Percentiles rank a stretch among this genome's conserved stretches.
Conservation (phyloP, 306 rosid genomes). For the Canavalia gladiata region DNA sequence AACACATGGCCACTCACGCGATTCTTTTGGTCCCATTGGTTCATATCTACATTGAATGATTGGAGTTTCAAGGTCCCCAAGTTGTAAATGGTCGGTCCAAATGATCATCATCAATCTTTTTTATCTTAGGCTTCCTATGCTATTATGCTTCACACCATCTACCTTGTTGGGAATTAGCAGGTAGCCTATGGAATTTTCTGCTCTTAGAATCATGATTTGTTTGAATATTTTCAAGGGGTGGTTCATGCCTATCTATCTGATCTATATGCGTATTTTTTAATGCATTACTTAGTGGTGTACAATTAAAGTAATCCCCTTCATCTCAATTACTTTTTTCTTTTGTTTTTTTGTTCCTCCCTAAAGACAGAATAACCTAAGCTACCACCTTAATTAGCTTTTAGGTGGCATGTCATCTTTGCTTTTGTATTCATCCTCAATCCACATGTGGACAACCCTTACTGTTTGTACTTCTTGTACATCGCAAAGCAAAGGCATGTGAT, state of each 20-base stretch:
- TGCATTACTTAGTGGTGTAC: constrained; percentile 47
- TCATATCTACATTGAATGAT: constrained; percentile 44
- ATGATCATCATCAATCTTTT: constrained; percentile 22
- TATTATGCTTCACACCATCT: constrained; percentile 21
- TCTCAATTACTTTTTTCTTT: constrained; percentile 35
- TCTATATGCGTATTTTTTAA: constrained; percentile 33
- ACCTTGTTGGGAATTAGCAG: constrained; percentile 15
- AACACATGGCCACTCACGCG: constrained; percentile 33
- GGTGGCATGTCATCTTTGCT: constrained; percentile 54
- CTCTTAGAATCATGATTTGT: constrained; percentile 49
- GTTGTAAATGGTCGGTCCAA: constrained; percentile 35
- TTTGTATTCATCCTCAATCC: constrained; percentile 47
- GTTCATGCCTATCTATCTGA: constrained; percentile 44
- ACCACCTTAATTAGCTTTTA: constrained; percentile 39
- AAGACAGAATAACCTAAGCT: constrained; percentile 45
- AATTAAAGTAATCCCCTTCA: constrained; percentile 49
- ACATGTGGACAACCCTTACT: constrained; percentile 45
- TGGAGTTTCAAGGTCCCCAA: constrained; percentile 50
- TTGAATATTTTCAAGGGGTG: constrained; percentile 38
- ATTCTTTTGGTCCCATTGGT: constrained; percentile 39
- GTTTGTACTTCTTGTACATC: constrained; percentile 49
- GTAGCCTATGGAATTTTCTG: constrained; percentile 54
- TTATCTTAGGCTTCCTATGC: neutral
- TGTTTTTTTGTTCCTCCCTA: constrained; percentile 34
- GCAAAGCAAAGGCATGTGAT: constrained; percentile 43